Evolutionary conservation across 805 yeast genomes (phyloP), one percentile per base, ranked within the genome.

Genomic region (Tetrapisispora nanseiensis): DNA sequence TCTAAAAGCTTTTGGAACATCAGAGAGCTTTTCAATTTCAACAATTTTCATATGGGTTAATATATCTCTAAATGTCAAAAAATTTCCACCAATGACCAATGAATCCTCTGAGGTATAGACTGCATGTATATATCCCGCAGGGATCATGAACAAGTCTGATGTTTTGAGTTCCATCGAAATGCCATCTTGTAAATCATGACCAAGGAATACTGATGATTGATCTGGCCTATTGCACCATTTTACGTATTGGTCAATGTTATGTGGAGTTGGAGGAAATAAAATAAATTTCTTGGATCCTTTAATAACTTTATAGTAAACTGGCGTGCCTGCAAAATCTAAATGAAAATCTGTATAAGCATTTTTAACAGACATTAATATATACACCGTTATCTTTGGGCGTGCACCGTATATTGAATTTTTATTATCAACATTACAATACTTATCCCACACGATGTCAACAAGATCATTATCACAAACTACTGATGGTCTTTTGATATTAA

Each of bases 51-150:
- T 55, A 55, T 87, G 95, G 48, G 71, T 79, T 18, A 68, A 66
- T 47, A 86, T 62, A 52, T 80, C 80, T 42, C 75, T 62, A 32
- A 77, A 56, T 0, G 94, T 85, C 22, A 87, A 64, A 57, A 80
- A 87, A 57, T 87, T 87, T 0, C 97, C 97, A 2, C 96, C 96
- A 42, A 87, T 74, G 3, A 87, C 86, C 2, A 86, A 63, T 0
- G 94, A 75, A 56, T 87, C 95, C 13, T 66, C 64, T 0, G 95
- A 90, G 0, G 96, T 86, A 54, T 77, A 77, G 0, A 87, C 97
- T 0, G 92, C 79, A 61, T 87, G 96, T 39, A 87, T 86, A 94
- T 95, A 87, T 0, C 95, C 95, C 33, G 92, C 78, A 3, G 97
- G 96, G 16, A 87, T 80, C 12, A 86, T 68, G 62, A 87, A 71